Evolutionary conservation across 2,329 filamentous ascomycete genomes (phyloP).

Genomic region (Esteya vermicola): DNA sequence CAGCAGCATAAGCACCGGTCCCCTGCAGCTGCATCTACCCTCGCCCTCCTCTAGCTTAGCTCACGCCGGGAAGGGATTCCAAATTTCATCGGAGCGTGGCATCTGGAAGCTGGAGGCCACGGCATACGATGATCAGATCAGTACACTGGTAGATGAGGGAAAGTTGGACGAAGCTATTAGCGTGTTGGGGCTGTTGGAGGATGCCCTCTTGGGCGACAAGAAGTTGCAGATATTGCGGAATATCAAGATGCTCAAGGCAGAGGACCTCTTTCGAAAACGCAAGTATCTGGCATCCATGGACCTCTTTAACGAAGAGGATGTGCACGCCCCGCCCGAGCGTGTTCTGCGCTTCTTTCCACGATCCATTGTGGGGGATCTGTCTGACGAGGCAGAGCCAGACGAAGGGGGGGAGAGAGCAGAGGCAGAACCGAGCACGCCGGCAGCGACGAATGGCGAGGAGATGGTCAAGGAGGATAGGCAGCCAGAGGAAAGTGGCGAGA

Average conservation of each 20-base stretch:
- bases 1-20: background rate
- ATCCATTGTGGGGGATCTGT: slow-evolving; percentile 70
- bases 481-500: background rate
- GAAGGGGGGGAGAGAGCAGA: background rate
- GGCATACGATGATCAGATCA: slow-evolving; percentile 80
- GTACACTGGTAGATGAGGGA: slow-evolving; percentile 59
- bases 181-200: slow-evolving; percentile 77
- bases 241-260: slow-evolving; percentile 84
- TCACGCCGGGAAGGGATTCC: slow-evolving; percentile 89
- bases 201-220: slow-evolving; percentile 78
- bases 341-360: slow-evolving; percentile 77
- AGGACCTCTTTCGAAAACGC: slow-evolving; percentile 64
- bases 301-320: slow-evolving; percentile 69
- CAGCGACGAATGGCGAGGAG: slow-evolving; percentile 8
- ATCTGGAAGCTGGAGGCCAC: slow-evolving; percentile 95
- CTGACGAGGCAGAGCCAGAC: slow-evolving; percentile 27
- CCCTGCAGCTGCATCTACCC: slow-evolving; percentile 64
- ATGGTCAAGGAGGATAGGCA: background rate
- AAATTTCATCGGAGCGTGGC: slow-evolving; percentile 78
- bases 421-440: background rate
- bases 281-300: slow-evolving; percentile 81
- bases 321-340: slow-evolving; percentile 76
- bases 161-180: slow-evolving; percentile 87
- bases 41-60: slow-evolving; percentile 88
- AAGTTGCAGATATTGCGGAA: slow-evolving; percentile 71